A percentile compares a stretch with the other conserved stretches of the same genome.
phyloP scores from a whole-genome alignment of 2,329 filamentous ascomycete species.

The Didymella glomerata region DNA sequence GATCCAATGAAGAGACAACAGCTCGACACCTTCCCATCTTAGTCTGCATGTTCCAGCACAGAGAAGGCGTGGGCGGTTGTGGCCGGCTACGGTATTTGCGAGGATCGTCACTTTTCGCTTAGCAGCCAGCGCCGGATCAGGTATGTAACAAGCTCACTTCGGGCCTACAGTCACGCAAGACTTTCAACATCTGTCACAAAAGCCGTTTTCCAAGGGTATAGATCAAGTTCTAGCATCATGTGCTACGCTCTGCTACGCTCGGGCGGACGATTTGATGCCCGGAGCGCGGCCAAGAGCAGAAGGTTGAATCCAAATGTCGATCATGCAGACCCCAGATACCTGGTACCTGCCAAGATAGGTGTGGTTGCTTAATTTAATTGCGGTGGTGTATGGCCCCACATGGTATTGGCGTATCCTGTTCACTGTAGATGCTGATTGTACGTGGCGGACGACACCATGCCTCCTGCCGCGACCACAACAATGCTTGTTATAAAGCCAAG shows the following conservation, averaged over 20 bases:
- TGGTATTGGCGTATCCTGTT: constrained; percentile 14
- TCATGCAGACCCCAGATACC: constrained; percentile 26
- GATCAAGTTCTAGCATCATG: constrained; percentile 18
- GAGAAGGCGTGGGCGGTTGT: constrained; percentile 11
- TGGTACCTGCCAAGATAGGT: constrained; percentile 46
- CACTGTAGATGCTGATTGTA: constrained; percentile 23
- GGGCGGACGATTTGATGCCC: constrained; percentile 13
- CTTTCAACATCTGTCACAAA: constrained; percentile 17
- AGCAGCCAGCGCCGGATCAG: constrained; percentile 11
- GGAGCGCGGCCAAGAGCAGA: constrained; percentile 38
- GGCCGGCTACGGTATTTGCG: constrained; percentile 15
- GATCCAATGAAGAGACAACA: constrained; percentile 17
- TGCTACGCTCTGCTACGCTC: constrained; percentile 5
- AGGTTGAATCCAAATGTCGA: constrained; percentile 28
- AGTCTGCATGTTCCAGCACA: constrained; percentile 9
- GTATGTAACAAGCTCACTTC: constrained; percentile 8
- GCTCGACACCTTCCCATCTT: constrained; percentile 17
- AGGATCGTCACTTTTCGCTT: constrained; percentile 13
- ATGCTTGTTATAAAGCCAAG: constrained; percentile 44
- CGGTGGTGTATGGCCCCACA: constrained; percentile 31
- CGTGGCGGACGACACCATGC: constrained; percentile 20
- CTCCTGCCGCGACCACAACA: constrained; percentile 22
- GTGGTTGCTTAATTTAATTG: constrained; percentile 41
- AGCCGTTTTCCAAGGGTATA: constrained; percentile 9
- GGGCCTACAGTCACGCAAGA: constrained; percentile 24